phyloP scores from a whole-genome alignment of 441 rosid species.

The Erodium moschatum region DNA sequence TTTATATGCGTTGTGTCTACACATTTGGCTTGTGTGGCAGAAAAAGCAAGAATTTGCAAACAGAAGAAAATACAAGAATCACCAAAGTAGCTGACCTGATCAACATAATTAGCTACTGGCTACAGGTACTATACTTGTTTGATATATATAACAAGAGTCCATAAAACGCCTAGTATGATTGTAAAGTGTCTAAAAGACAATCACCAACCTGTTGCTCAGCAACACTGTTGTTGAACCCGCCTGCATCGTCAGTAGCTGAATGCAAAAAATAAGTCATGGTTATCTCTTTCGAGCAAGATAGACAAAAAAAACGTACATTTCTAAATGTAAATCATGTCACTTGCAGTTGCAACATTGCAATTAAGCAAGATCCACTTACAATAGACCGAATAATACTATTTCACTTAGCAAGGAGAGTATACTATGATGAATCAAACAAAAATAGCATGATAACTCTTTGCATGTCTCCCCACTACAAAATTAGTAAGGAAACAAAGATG shows the following conservation, averaged over 20 bases:
- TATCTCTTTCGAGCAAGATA: neutral
- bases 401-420: neutral
- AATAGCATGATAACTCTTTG: neutral
- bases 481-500: neutral
- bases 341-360: neutral
- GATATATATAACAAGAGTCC: neutral
- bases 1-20: neutral
- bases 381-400: neutral
- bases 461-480: neutral
- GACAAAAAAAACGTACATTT: neutral
- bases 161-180: neutral
- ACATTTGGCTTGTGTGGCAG: neutral
- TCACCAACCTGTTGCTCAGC: conserved; percentile 77
- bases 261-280: conserved; percentile 17
- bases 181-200: neutral
- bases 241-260: conserved; percentile 73
- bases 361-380: neutral
- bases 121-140: neutral
- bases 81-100: neutral
- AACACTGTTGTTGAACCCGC: conserved; percentile 88
- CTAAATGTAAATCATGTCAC: neutral
- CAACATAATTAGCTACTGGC: neutral
- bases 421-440: no score
- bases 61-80: neutral
- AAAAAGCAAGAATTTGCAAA: neutral